Percentiles rank a stretch among this genome's conserved stretches.
Conservation (phyloP, 2,329 filamentous ascomycete genomes). For the Trichoderma sp. region DNA sequence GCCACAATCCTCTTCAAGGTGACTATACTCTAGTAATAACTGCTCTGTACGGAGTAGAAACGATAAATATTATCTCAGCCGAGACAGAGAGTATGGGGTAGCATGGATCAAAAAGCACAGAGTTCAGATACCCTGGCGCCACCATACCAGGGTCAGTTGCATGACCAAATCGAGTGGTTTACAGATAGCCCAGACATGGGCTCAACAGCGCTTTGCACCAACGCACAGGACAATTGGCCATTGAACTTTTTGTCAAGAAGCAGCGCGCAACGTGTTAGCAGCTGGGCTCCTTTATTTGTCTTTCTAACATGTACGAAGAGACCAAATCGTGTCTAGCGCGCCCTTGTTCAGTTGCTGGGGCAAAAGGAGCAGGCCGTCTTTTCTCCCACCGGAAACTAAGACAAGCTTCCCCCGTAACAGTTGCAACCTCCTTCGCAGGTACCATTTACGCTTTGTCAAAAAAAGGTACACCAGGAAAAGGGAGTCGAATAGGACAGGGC, state of each 20-base stretch:
- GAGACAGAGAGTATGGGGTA: constrained; percentile 12
- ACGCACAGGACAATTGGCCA: not conserved
- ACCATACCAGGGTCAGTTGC: constrained; percentile 13
- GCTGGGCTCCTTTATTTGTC: not conserved
- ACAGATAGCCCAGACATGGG: not conserved
- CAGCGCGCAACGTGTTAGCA: not conserved
- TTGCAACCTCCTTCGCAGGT: not conserved
- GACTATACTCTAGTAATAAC: not conserved
- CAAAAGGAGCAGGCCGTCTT: not conserved
- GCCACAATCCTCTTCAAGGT: not conserved
- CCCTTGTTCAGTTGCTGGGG: constrained; percentile 16
- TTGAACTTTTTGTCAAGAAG: not conserved
- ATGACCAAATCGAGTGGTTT: constrained; percentile 11
- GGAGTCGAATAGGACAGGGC: not conserved
- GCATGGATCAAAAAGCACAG: constrained; percentile 9
- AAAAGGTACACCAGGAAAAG: not conserved
- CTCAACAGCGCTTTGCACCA: not conserved
- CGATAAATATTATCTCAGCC: not conserved
- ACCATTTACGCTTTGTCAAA: not conserved
- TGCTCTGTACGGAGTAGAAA: not conserved
- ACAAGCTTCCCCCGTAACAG: not conserved
- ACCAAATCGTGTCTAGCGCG: not conserved
- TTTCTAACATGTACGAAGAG: not conserved
- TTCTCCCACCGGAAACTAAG: constrained; percentile 13
- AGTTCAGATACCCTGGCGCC: not conserved